phyloP scores from a whole-genome alignment of 352 stramenopile genomes.

The Achlya hypogyna region DNA sequence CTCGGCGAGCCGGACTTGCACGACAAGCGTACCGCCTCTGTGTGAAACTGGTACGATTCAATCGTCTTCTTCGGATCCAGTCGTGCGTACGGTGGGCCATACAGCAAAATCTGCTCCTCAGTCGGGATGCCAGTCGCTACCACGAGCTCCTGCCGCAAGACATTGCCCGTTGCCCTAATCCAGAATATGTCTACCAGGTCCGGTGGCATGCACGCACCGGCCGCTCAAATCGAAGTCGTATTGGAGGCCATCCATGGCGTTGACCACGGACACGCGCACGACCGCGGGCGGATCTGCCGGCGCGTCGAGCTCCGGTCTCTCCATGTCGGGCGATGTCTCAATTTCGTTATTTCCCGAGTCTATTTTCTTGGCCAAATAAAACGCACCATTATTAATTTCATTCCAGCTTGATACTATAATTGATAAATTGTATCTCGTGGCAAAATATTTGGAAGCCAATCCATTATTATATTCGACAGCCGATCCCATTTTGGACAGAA shows the following conservation, averaged over 20 bases:
- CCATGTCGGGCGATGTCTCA: neutral
- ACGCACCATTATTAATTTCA: no score
- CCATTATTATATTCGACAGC: neutral
- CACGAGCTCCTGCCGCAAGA: conserved; percentile 55
- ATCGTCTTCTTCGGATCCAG: conserved; percentile 62
- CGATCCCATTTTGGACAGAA: conserved; percentile 3
- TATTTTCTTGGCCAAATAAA: conserved; percentile 1
- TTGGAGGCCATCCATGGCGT: conserved; percentile 18
- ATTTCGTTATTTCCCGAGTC: neutral
- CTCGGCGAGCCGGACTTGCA: neutral
- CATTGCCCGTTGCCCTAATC: conserved; percentile 51
- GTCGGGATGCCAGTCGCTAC: conserved; percentile 45
- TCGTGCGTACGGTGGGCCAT: conserved; percentile 62
- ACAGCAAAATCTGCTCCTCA: conserved; percentile 70
- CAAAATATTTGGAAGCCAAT: neutral
- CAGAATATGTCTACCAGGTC: neutral
- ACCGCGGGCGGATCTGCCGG: neutral
- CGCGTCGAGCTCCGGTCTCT: neutral
- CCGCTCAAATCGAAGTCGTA: conserved; percentile 2
- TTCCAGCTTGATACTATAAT: neutral
- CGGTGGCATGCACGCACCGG: neutral
- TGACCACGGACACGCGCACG: conserved; percentile 12
- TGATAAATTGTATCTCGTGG: neutral
- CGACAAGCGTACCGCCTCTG: conserved; percentile 32
- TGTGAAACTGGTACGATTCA: conserved; percentile 49